phyloP scores from a whole-genome alignment of 805 yeast species.

The Metschnikowia noctiluminum region DNA sequence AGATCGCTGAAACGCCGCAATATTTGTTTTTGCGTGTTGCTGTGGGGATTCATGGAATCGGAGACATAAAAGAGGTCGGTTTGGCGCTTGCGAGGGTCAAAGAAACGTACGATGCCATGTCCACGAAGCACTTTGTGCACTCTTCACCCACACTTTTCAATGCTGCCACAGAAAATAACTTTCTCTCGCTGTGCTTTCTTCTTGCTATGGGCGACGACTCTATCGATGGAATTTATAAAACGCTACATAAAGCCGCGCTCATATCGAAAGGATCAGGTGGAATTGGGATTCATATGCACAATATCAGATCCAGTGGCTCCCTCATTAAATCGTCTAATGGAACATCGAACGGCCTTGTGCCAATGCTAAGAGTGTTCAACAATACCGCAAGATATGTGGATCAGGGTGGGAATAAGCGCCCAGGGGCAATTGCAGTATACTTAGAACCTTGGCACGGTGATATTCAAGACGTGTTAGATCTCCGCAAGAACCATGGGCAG shows the following conservation, averaged over 20 bases:
- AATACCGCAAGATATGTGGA: slow-evolving; percentile 96
- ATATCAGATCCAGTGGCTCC: slow-evolving; percentile 83
- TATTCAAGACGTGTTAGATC: slow-evolving; percentile 77
- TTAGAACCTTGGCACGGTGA: slow-evolving; percentile 98
- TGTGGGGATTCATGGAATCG: slow-evolving; percentile 74
- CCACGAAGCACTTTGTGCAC: slow-evolving; percentile 82
- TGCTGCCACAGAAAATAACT: slow-evolving; percentile 84
- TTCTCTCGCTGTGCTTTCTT: slow-evolving; percentile 88
- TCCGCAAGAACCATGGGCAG: slow-evolving; percentile 91
- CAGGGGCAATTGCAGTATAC: slow-evolving; percentile 94
- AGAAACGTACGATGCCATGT: slow-evolving; percentile 88
- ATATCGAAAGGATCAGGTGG: slow-evolving; percentile 97
- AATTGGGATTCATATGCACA: slow-evolving; percentile 83
- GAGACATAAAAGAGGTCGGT: slow-evolving; percentile 26
- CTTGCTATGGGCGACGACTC: slow-evolving; percentile 93
- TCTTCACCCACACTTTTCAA: slow-evolving; percentile 95
- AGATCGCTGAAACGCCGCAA: slow-evolving; percentile 88
- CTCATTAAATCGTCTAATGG: slow-evolving; percentile 92
- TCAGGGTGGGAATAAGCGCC: slow-evolving; percentile 97
- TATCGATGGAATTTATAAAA: slow-evolving; percentile 90
- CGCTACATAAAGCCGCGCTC: slow-evolving; percentile 82
- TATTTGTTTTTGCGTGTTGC: slow-evolving; percentile 88
- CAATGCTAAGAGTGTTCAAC: slow-evolving; percentile 95
- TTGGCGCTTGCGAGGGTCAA: slow-evolving; percentile 35
- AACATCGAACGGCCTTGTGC: slow-evolving; percentile 85